phyloP scores from a whole-genome alignment of 2,329 filamentous ascomycete genomes.

The Cadophora sp. region DNA sequence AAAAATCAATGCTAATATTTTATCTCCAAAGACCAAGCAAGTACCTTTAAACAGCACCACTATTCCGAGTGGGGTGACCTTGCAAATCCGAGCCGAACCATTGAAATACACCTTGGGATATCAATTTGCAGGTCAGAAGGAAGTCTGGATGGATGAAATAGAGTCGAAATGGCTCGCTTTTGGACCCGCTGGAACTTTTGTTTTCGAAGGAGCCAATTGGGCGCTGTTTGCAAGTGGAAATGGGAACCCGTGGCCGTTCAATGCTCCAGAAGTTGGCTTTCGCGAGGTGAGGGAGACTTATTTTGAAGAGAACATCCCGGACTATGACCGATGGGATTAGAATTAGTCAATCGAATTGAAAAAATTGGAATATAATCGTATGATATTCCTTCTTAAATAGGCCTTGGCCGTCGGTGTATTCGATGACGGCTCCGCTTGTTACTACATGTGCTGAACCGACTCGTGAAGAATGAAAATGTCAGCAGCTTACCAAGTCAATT shows the following conservation, averaged over 20 bases:
- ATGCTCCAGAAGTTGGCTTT: conserved; percentile 31
- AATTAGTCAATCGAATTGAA: background rate
- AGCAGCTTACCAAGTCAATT: too few relatives aligned
- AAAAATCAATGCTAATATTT: background rate
- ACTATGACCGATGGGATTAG: background rate
- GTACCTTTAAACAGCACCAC: background rate
- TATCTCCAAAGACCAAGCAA: background rate
- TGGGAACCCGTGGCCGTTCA: conserved; percentile 35
- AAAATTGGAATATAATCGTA: too few relatives aligned
- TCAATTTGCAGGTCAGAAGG: background rate
- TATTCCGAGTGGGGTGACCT: background rate
- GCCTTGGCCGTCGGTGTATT: too few relatives aligned
- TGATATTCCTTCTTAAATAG: too few relatives aligned
- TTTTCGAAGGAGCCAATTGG: conserved; percentile 33
- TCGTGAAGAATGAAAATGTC: too few relatives aligned
- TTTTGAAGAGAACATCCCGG: background rate
- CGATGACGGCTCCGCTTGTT: too few relatives aligned
- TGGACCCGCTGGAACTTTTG: conserved; percentile 31
- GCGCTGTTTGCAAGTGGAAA: conserved; percentile 34
- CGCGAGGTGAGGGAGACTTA: conserved; percentile 27
- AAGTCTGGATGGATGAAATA: conserved; percentile 27
- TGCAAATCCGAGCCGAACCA: background rate
- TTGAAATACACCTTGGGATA: conserved; percentile 29
- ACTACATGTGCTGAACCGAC: too few relatives aligned
- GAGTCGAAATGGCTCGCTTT: conserved; percentile 32